Conservation (phyloP, 306 rosid genomes). For the Rubus idaeus region DNA sequence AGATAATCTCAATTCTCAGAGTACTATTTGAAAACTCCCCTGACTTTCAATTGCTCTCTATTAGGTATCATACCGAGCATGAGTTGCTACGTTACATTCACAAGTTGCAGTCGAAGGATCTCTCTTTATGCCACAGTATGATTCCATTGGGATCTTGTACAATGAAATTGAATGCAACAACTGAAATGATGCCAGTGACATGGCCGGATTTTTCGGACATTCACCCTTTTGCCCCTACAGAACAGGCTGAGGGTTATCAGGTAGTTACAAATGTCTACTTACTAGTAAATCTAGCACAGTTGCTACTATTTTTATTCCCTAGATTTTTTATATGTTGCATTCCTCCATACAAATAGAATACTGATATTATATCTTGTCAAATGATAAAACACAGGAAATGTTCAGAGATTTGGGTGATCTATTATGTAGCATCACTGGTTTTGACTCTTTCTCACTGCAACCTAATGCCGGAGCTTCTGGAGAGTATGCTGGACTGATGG, state of each 20-base stretch:
- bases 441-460: constrained; percentile 98
- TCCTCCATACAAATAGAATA: constrained; percentile 35
- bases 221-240: constrained; percentile 94
- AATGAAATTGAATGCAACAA: constrained; percentile 94
- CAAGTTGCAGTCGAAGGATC: constrained; percentile 83
- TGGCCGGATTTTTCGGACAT: constrained; percentile 80
- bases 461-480: constrained; percentile 99
- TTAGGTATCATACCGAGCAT: constrained; percentile 95
- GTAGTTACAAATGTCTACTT: constrained; percentile 36
- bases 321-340: constrained; percentile 20
- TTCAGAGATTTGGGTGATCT: constrained; percentile 80
- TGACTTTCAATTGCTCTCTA: constrained; percentile 25
- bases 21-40: constrained; percentile 28
- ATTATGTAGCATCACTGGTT: constrained; percentile 84
- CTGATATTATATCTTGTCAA: constrained; percentile 13
- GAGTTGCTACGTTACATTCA: constrained; percentile 87
- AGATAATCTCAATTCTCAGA: constrained; percentile 15
- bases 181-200: constrained; percentile 99
- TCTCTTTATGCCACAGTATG: constrained; percentile 97
- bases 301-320: constrained; percentile 13
- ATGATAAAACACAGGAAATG: constrained; percentile 74
- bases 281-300: not conserved
- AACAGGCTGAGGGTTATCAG: constrained; percentile 95
- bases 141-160: constrained; percentile 98
- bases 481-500: constrained; percentile 99